phyloP scores from a whole-genome alignment of 768 basidiomycete species.

The Pluteus cervinus region DNA sequence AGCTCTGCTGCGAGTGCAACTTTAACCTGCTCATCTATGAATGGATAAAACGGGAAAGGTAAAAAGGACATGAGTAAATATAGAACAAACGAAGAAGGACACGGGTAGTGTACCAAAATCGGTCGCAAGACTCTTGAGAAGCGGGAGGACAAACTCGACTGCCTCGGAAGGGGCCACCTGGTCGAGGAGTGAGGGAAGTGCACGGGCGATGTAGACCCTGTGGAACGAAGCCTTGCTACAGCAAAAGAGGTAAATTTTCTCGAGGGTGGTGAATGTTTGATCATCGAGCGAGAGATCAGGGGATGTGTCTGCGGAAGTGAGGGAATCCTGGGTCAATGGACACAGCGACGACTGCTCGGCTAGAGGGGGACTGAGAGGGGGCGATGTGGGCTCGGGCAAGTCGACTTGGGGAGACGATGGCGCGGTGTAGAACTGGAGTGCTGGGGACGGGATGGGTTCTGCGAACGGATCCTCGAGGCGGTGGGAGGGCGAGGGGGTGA shows the following conservation, averaged over 20 bases:
- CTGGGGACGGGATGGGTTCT: slow-evolving; percentile 23
- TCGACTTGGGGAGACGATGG: slow-evolving; percentile 35
- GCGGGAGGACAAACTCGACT: slow-evolving; percentile 87
- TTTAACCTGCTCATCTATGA: slow-evolving; percentile 87
- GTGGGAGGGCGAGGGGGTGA: slow-evolving; percentile 23
- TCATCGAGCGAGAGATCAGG: slow-evolving; percentile 55
- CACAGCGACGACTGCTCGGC: slow-evolving; percentile 6
- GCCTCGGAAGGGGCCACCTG: slow-evolving; percentile 82
- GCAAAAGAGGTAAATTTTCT: slow-evolving; percentile 89
- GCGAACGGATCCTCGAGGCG: slow-evolving; percentile 28
- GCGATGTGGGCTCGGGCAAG: slow-evolving; percentile 21
- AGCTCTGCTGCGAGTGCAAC: slow-evolving; percentile 82
- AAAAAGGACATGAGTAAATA: slow-evolving; percentile 6
- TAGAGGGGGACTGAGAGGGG: slow-evolving; percentile 17
- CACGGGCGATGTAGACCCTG: slow-evolving; percentile 78
- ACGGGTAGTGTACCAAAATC: slow-evolving; percentile 61
- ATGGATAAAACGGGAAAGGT: no score
- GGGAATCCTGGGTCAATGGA: slow-evolving; percentile 31
- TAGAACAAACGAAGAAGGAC: slow-evolving; percentile 6
- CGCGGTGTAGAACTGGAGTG: slow-evolving; percentile 38
- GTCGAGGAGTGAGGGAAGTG: slow-evolving; percentile 71
- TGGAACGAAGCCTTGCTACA: slow-evolving; percentile 60
- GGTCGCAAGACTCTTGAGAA: slow-evolving; percentile 79
- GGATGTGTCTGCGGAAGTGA: slow-evolving; percentile 25
- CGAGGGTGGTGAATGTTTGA: slow-evolving; percentile 76